These are phyloP conservation scores for Phialophora verrucosa DNA, from an alignment of 2,329 filamentous ascomycete genomes.

Conservation along the genomic window DNA sequence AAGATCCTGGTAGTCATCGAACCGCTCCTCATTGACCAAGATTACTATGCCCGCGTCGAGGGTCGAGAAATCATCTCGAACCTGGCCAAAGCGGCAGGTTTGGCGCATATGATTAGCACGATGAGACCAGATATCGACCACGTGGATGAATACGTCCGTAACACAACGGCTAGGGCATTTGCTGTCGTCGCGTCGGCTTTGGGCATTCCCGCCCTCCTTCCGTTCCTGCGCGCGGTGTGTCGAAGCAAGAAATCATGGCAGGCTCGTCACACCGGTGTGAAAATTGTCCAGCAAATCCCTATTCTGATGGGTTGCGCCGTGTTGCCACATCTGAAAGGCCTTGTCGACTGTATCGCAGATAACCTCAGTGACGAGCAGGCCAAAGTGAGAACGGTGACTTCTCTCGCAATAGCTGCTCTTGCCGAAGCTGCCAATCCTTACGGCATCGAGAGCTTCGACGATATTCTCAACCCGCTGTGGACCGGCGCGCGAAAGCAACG, in stretches of 20 bases:
- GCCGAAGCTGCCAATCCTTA: constrained; percentile 97
- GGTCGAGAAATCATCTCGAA: constrained; percentile 99
- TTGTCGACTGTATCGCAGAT: constrained; percentile 94
- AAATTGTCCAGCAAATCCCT: constrained; percentile 98
- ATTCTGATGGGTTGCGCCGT: constrained; percentile 99
- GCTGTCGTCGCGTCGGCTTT: constrained; percentile 95
- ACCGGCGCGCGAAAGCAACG: constrained; percentile 94
- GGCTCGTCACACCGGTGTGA: constrained; percentile 94
- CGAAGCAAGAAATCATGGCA: constrained; percentile 99
- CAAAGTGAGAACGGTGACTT: constrained; percentile 95
- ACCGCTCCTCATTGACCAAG: constrained; percentile 97
- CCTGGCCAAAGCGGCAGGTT: constrained; percentile 90
- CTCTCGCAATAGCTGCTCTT: constrained; percentile 89
- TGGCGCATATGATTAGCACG: constrained; percentile 98
- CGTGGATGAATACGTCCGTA: constrained; percentile 96
- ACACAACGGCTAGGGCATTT: constrained; percentile 95
- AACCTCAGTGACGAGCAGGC: constrained; percentile 98
- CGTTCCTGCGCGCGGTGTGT: constrained; percentile 93
- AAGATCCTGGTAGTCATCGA: constrained; percentile 99
- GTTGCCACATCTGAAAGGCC: constrained; percentile 88
- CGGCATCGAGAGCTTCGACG: constrained; percentile 98
- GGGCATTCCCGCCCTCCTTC: constrained; percentile 91
- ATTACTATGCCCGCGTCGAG: constrained; percentile 98
- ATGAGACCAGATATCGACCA: constrained; percentile 99
- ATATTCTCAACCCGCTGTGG: constrained; percentile 96